Conservation (phyloP, 305 asterid species). For the Euphrasia arctica region DNA sequence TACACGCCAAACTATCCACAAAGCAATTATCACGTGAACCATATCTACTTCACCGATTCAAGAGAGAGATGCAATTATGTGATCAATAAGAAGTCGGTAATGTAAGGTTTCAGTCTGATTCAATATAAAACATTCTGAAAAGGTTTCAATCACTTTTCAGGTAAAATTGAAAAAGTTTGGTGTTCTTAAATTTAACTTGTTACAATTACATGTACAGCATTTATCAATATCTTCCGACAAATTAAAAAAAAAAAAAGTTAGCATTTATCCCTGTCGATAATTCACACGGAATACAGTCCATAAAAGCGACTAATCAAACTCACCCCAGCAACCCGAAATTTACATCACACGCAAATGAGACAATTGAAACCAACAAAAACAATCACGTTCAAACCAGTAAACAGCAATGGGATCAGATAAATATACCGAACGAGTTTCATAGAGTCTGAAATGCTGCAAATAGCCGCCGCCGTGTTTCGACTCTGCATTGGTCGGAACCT, state of each 20-base stretch:
- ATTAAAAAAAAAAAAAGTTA: no score
- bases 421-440: conserved; percentile 79
- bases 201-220: conserved; percentile 6
- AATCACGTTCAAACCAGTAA: conserved; percentile 23
- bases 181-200: not conserved
- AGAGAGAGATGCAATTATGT: no score
- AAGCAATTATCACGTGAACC: not conserved
- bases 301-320: conserved; percentile 12
- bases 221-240: not conserved
- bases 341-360: conserved; percentile 4
- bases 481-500: conserved; percentile 32
- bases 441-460: conserved; percentile 72
- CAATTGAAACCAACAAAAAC: conserved; percentile 15
- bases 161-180: not conserved
- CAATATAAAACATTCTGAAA: not conserved
- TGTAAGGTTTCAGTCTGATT: no score
- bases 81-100: no score
- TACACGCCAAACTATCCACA: conserved; percentile 11
- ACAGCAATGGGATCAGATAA: conserved; percentile 26
- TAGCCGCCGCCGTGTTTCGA: conserved; percentile 26
- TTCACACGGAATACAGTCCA: conserved; percentile 9
- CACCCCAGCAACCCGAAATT: conserved; percentile 16
- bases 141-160: not conserved
- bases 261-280: not conserved
- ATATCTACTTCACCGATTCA: no score